phyloP scores from a whole-genome alignment of 1,139 yeast species.

The Candida tetrigidarum region DNA sequence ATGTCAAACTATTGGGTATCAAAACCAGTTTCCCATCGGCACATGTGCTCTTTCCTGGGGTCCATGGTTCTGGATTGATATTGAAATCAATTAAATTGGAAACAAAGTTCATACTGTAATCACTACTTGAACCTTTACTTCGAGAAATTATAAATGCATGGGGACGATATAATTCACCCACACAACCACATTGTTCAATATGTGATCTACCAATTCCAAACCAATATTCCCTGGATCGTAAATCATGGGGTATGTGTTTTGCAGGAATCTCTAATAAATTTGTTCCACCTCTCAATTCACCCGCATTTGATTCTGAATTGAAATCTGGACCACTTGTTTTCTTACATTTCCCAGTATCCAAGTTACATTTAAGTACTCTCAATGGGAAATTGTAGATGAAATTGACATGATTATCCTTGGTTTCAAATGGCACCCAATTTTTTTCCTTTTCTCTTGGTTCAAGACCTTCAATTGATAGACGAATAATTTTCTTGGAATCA shows the following conservation, averaged over 20 bases:
- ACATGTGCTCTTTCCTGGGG: constrained; percentile 15
- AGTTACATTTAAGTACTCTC: constrained; percentile 21
- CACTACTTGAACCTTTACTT: constrained; percentile 1
- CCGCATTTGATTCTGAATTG: constrained; percentile 19
- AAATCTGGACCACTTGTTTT: constrained; percentile 21
- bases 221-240: constrained; percentile 30
- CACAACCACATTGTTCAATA: constrained; percentile 38
- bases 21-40: constrained; percentile 25
- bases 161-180: constrained; percentile 26
- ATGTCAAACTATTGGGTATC: constrained; percentile 26
- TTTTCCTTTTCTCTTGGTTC: constrained; percentile 28
- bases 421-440: constrained; percentile 50
- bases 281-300: constrained; percentile 24
- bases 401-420: constrained; percentile 20
- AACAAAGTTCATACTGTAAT: constrained; percentile 22
- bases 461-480: constrained; percentile 28
- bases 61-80: constrained; percentile 24
- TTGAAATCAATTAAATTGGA: constrained; percentile 25
- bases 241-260: constrained; percentile 12
- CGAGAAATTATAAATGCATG: constrained; percentile 24
- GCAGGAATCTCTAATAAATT: constrained; percentile 17
- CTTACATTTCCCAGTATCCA: constrained; percentile 20
- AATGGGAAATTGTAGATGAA: constrained; percentile 26
- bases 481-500: constrained; percentile 24
- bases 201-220: constrained; percentile 44